These are phyloP conservation scores for Cyberlindnera amylophila DNA, from an alignment of 805 yeast species.

Conservation along the genomic window DNA sequence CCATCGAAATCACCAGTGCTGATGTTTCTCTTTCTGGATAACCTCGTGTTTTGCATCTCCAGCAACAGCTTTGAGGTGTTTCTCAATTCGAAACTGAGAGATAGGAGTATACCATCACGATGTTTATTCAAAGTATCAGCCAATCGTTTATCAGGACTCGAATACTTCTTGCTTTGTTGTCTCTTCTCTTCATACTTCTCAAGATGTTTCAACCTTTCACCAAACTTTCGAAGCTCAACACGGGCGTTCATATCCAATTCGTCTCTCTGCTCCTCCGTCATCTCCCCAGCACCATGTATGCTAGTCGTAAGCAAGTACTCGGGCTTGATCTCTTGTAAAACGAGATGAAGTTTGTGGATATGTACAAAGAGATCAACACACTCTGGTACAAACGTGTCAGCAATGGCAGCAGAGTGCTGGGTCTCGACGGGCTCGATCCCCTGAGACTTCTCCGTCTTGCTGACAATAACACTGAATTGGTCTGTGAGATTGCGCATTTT, in stretches of 20 bases:
- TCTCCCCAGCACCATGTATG: constrained; percentile 17
- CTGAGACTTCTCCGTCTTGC: constrained; percentile 11
- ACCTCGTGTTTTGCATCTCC: constrained; percentile 26
- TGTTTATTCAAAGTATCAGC: constrained; percentile 19
- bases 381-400: constrained; percentile 23
- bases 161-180: constrained; percentile 20
- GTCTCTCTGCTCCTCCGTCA: constrained; percentile 48
- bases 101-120: constrained; percentile 21
- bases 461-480: constrained; percentile 11
- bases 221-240: constrained; percentile 46
- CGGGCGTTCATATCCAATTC: constrained; percentile 53
- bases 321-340: constrained; percentile 25
- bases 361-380: constrained; percentile 22
- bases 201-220: constrained; percentile 45
- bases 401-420: constrained; percentile 7
- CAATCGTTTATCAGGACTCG: constrained; percentile 10
- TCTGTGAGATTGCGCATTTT: constrained; percentile 20
- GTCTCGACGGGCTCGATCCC: neutral
- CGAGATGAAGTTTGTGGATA: constrained; percentile 27
- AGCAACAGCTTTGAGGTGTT: constrained; percentile 24
- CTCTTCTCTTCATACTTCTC: constrained; percentile 52
- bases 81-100: constrained; percentile 20
- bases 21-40: constrained; percentile 24
- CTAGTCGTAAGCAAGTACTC: constrained; percentile 27
- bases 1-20: constrained; percentile 17